phyloP scores from a whole-genome alignment of 75 land plant species.

The Pinus albicaulis region DNA sequence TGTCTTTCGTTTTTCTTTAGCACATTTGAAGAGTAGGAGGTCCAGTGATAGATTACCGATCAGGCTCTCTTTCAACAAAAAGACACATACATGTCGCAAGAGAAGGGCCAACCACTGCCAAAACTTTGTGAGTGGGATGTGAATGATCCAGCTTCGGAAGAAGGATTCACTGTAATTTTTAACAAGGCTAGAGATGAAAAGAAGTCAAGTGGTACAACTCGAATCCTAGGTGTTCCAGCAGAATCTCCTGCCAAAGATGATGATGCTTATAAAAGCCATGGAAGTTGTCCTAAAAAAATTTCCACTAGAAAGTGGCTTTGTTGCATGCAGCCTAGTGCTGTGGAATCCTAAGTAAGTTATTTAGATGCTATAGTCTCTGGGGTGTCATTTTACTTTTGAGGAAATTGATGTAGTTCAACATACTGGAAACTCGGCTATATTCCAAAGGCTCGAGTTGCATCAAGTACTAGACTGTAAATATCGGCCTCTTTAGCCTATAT shows the following conservation, averaged over 20 bases:
- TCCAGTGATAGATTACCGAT: no score
- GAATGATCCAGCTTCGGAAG: slow-evolving; percentile 56
- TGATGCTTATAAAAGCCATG: slow-evolving; percentile 1
- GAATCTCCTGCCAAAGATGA: slow-evolving; percentile 14
- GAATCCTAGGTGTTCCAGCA: slow-evolving; percentile 15
- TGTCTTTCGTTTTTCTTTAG: no score
- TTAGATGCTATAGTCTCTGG: not conserved
- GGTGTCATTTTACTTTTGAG: slow-evolving; percentile 1
- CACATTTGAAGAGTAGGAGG: no score
- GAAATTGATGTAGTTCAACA: slow-evolving; percentile 1
- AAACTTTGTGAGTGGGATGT: slow-evolving; percentile 68
- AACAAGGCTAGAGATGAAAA: slow-evolving; percentile 68
- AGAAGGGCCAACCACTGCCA: slow-evolving; percentile 30
- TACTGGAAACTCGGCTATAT: slow-evolving; percentile 8
- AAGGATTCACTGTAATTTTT: slow-evolving; percentile 62
- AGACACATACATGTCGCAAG: no score
- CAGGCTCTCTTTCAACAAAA: no score
- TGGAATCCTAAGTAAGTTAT: slow-evolving; percentile 2
- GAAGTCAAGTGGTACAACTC: slow-evolving; percentile 38
- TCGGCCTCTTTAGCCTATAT: not conserved
- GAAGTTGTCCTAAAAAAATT: not conserved
- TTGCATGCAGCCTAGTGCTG: slow-evolving; percentile 10
- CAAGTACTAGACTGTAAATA: slow-evolving; percentile 6
- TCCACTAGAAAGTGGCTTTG: slow-evolving; percentile 10
- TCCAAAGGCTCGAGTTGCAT: slow-evolving; percentile 7